Conservation (phyloP, 176 grass and related monocot species). For the Chrysopogon serrulatus region DNA sequence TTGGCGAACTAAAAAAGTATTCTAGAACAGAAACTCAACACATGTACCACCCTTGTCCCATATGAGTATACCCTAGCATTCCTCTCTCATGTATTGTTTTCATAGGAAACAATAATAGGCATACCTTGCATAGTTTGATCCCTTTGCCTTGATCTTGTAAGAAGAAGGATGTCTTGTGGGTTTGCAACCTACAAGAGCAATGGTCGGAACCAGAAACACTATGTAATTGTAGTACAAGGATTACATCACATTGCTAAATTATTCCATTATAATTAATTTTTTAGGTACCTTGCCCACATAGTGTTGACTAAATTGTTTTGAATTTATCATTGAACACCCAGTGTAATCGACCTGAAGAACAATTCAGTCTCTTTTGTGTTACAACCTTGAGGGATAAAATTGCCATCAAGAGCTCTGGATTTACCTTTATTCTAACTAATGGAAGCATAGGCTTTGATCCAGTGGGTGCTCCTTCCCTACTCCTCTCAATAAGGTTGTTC, state of each 20-base stretch:
- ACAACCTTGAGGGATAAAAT: not conserved
- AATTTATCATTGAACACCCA: slow-evolving; percentile 58
- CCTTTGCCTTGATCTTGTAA: slow-evolving; percentile 58
- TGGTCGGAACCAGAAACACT: not conserved
- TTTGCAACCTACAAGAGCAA: slow-evolving; percentile 64
- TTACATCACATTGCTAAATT: not conserved
- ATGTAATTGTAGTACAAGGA: not conserved
- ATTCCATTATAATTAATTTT: not conserved
- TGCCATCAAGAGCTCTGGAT: not conserved
- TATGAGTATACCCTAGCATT: not conserved
- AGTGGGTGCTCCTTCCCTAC: slow-evolving; percentile 28
- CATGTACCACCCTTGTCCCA: not conserved
- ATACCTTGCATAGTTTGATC: slow-evolving; percentile 42
- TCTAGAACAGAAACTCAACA: not conserved
- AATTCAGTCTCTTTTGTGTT: not conserved
- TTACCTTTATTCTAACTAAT: slow-evolving; percentile 86
- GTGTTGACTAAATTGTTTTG: slow-evolving; percentile 71
- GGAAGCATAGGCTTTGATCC: slow-evolving; percentile 55
- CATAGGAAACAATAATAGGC: not conserved
- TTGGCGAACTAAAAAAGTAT: not conserved
- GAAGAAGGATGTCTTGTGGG: slow-evolving; percentile 71
- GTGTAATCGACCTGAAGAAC: slow-evolving; percentile 61
- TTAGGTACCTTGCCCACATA: slow-evolving; percentile 78
- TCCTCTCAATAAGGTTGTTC: slow-evolving; percentile 62
- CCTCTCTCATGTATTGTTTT: not conserved